These are phyloP conservation scores for Suhomyces sp. DNA, from an alignment of 805 yeast species.

Conservation along the genomic window DNA sequence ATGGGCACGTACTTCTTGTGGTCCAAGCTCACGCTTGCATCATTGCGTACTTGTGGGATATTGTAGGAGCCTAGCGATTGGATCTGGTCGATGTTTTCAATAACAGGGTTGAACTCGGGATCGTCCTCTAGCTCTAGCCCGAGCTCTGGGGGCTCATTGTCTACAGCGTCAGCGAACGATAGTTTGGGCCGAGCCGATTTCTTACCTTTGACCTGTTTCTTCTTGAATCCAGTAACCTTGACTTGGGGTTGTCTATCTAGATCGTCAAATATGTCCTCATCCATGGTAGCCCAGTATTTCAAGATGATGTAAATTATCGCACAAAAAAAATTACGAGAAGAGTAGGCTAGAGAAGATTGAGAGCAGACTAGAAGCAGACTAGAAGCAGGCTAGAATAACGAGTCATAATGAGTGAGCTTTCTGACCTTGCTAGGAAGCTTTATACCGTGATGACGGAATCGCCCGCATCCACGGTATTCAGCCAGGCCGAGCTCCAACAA, in stretches of 20 bases:
- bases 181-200: background rate
- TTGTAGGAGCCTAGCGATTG: background rate
- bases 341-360: background rate
- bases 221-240: background rate
- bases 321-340: background rate
- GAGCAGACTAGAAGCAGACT: background rate
- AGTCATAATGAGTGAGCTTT: slow-evolving; percentile 22
- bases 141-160: background rate
- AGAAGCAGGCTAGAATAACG: too few relatives aligned
- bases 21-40: background rate
- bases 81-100: slow-evolving; percentile 11
- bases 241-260: background rate
- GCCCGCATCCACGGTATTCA: slow-evolving; percentile 49
- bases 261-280: background rate
- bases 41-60: background rate
- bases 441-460: slow-evolving; percentile 62
- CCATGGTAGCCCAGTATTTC: background rate
- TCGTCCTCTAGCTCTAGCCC: slow-evolving; percentile 4
- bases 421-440: slow-evolving; percentile 52
- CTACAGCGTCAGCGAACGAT: background rate
- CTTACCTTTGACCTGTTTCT: background rate
- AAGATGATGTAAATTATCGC: background rate
- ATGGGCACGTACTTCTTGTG: slow-evolving; percentile 7
- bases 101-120: slow-evolving; percentile 12
- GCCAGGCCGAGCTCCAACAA: slow-evolving; percentile 66